These are phyloP conservation scores for Flammula alnicola DNA, from an alignment of 1,284 basidiomycete species.

Conservation along the genomic window DNA sequence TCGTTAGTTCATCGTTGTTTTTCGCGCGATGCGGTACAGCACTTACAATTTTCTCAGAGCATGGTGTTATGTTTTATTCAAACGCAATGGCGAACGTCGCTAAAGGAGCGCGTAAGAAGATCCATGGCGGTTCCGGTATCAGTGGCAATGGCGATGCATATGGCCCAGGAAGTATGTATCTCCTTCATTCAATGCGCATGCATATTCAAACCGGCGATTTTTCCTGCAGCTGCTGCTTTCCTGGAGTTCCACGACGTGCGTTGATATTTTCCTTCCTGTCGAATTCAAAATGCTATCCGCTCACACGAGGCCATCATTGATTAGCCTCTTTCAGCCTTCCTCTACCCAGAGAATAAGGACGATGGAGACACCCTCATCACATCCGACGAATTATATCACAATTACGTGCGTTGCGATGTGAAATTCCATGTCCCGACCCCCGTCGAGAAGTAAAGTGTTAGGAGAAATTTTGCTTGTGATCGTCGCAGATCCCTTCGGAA, in stretches of 20 bases:
- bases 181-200: background rate
- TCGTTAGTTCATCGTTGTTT: slow-evolving; percentile 47
- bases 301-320: background rate
- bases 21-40: slow-evolving; percentile 3
- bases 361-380: slow-evolving; percentile 58
- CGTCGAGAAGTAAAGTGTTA: slow-evolving; percentile 1
- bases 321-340: slow-evolving; percentile 54
- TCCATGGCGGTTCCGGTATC: slow-evolving; percentile 75
- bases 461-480: no score
- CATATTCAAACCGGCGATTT: background rate
- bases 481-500: no score
- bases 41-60: slow-evolving; percentile 47
- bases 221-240: slow-evolving; percentile 62
- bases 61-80: slow-evolving; percentile 75
- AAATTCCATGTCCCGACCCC: slow-evolving; percentile 7
- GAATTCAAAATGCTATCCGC: background rate
- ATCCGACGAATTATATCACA: slow-evolving; percentile 63
- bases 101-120: slow-evolving; percentile 66
- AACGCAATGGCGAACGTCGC: slow-evolving; percentile 53
- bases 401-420: slow-evolving; percentile 58
- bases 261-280: slow-evolving; percentile 9
- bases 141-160: slow-evolving; percentile 64
- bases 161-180: slow-evolving; percentile 52
- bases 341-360: slow-evolving; percentile 50
- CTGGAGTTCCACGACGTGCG: slow-evolving; percentile 73